Conservation (phyloP, 805 yeast genomes). For the Barnettozyma botsteinii region DNA sequence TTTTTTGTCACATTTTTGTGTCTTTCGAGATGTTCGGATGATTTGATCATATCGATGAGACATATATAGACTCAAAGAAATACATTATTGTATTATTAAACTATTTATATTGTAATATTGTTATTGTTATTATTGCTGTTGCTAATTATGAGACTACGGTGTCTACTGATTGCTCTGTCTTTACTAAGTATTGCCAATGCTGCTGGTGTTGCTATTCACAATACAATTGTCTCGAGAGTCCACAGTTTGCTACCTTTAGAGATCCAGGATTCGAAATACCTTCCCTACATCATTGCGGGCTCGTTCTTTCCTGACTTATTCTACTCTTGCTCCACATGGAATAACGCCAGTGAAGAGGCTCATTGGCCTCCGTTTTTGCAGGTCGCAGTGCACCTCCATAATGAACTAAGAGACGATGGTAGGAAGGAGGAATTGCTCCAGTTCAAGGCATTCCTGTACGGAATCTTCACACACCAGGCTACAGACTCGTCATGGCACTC, state of each 20-base stretch:
- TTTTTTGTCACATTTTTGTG: background rate
- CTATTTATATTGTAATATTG: no score
- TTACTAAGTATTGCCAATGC: no score
- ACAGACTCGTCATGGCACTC: slow-evolving; percentile 70
- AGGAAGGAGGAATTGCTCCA: slow-evolving; percentile 22
- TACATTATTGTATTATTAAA: no score
- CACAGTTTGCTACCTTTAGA: slow-evolving; percentile 30
- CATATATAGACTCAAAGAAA: no score
- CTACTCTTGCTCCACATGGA: slow-evolving; percentile 47
- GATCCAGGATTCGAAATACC: slow-evolving; percentile 18
- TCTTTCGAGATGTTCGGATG: background rate
- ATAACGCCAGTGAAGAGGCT: slow-evolving; percentile 50
- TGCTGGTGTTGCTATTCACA: slow-evolving; percentile 25
- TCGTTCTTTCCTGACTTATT: slow-evolving; percentile 67
- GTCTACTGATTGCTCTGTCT: no score
- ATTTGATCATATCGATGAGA: no score
- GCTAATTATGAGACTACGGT: no score
- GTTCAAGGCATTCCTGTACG: slow-evolving; percentile 51
- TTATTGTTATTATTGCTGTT: background rate
- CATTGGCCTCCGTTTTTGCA: slow-evolving; percentile 68
- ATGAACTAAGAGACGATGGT: slow-evolving; percentile 18
- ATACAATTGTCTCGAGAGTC: slow-evolving; percentile 31
- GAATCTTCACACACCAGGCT: slow-evolving; percentile 56
- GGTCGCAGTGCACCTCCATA: slow-evolving; percentile 36
- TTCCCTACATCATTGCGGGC: slow-evolving; percentile 44